Base-by-base conservation (phyloP, 495 filamentous ascomycete genomes). In the Geoglossum glabrum region DNA sequence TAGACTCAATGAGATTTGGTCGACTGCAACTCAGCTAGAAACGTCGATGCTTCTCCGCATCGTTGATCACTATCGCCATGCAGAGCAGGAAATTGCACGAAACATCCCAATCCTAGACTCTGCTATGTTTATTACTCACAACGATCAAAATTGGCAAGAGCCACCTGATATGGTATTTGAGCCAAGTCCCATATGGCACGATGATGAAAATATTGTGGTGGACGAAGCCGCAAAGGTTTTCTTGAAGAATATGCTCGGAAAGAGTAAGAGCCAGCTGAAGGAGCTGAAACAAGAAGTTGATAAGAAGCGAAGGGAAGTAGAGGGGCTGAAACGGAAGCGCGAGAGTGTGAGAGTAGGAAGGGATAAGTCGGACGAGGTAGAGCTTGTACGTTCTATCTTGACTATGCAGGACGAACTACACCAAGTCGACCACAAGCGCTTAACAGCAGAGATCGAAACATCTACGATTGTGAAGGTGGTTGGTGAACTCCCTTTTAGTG, bases 81-180 rank as follows among this genome's bases (percentile, higher is more conserved):
- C 95, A 6, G 68, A 81, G 33, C 76, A 77, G 38, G 90, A 96
- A 65, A 90, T 99, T 54, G 80, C 85, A 1, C 80, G 90, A 33
- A 99, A 99, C 64, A 76, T 84, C 55, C 92, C 93, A 1, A 75
- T 79, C 15, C 76, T 97, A 8, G 93, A 99, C 66, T 93, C 88
- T 28, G 85, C 90, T 73, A 99, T 99, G 93, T 99, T 93, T 69
- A 79, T 90, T 38, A 81, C 83, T 57, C 92, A 99, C 69, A 99
- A 99, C 63, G 80, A 83, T 60, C 79, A 76, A 40, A 71, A 76
- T 59, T 88, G 83, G 70, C 80, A 85, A 61, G 93, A 97, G 65
- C 93, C 93, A 1, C 60, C 73, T 7, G 81, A 93, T 70, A 79
- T 94, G 65, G 73, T 69, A 15, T 99, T 99, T 63, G 93, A 99